These are phyloP conservation scores for Sanghuangporus sanghuang DNA, from an alignment of 1,284 basidiomycete species.

Conservation along the genomic window DNA sequence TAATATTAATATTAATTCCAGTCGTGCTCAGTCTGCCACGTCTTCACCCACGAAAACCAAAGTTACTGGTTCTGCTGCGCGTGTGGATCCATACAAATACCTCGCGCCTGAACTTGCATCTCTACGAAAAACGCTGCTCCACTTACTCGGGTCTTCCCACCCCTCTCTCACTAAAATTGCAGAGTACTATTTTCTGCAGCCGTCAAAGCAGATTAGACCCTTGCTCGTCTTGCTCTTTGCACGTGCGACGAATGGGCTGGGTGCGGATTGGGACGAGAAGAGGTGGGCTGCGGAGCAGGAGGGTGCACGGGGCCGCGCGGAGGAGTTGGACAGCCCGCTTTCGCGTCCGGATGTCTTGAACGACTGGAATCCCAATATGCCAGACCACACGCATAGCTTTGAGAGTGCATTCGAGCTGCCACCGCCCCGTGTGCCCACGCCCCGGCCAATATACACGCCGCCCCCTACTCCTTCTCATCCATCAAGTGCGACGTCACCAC, in stretches of 20 bases:
- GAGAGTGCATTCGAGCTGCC: conserved; percentile 38
- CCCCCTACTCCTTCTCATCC: conserved; percentile 33
- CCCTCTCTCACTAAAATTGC: conserved; percentile 85
- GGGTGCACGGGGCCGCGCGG: conserved; percentile 33
- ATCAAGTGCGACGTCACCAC: no score
- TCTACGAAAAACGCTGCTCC: conserved; percentile 72
- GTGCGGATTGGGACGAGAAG: conserved; percentile 46
- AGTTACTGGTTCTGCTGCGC: neutral
- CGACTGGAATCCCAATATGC: conserved; percentile 82
- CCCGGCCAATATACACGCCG: conserved; percentile 32
- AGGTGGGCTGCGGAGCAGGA: conserved; percentile 41
- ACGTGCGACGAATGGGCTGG: conserved; percentile 84
- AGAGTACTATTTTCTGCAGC: conserved; percentile 88
- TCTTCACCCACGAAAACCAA: neutral
- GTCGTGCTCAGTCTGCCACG: neutral
- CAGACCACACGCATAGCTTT: conserved; percentile 60
- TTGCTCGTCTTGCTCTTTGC: conserved; percentile 88
- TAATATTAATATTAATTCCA: neutral
- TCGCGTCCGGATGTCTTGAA: conserved; percentile 72
- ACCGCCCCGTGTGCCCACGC: conserved; percentile 33
- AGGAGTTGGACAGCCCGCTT: conserved; percentile 64
- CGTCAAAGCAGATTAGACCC: conserved; percentile 89
- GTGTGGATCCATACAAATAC: conserved; percentile 58
- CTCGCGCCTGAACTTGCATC: conserved; percentile 72
- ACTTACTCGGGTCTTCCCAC: conserved; percentile 85